Percentiles rank a stretch among this genome's conserved stretches.
Evolutionary conservation across 106 monocot genomes (phyloP).

Genomic region (Cymbidium sinense): DNA sequence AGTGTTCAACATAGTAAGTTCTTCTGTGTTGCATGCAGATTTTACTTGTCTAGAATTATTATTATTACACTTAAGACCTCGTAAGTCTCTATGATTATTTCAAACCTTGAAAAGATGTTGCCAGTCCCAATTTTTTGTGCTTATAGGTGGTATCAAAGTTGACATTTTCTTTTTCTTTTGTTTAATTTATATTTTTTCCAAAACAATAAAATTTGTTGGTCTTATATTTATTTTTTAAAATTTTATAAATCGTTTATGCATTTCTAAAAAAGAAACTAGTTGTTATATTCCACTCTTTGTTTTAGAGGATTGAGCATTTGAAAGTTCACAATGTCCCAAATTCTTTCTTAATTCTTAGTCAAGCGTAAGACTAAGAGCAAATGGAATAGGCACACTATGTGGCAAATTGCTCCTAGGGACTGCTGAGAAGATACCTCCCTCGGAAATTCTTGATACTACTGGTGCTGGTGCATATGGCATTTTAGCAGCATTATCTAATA

Average conservation of each 20-base stretch:
- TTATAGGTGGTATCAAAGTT: neutral
- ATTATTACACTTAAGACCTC: too few relatives aligned
- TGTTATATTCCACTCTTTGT: neutral
- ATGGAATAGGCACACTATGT: constrained; percentile 58
- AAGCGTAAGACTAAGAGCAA: constrained; percentile 44
- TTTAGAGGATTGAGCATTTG: neutral
- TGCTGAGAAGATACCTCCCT: constrained; percentile 56
- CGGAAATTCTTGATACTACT: constrained; percentile 75
- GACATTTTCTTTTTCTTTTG: neutral
- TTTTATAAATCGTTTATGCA: constrained; percentile 4
- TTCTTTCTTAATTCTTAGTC: constrained; percentile 25
- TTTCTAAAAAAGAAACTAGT: neutral
- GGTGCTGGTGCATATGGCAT: constrained; percentile 96
- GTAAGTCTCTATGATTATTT: neutral
- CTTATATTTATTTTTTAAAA: neutral
- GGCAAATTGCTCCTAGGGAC: constrained; percentile 64
- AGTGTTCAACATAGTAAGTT: too few relatives aligned
- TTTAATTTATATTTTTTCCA: neutral
- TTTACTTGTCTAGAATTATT: too few relatives aligned
- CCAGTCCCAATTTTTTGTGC: neutral
- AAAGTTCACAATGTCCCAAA: neutral
- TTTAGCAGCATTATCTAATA: constrained; percentile 68
- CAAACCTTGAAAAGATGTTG: neutral
- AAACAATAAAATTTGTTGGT: neutral
- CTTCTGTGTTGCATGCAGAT: too few relatives aligned